phyloP scores from a whole-genome alignment of 345 rosid genomes.

The Rhodamnia argentea region DNA sequence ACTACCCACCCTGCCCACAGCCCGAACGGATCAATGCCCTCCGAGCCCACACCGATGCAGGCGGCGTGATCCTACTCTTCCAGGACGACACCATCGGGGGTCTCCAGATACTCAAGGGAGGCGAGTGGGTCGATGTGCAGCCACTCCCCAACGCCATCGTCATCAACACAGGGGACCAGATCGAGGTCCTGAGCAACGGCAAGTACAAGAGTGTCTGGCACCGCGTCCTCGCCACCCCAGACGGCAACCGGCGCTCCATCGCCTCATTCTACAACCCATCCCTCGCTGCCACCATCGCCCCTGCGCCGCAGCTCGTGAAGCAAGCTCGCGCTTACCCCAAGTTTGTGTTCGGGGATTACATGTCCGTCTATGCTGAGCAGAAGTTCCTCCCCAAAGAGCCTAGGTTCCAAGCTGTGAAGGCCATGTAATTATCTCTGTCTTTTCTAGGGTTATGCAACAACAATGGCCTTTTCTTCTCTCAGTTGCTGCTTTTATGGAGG shows the following conservation, averaged over 20 bases:
- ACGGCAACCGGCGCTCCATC: slow-evolving; percentile 67
- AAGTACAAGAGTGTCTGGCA: slow-evolving; percentile 93
- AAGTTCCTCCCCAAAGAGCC: slow-evolving; percentile 89
- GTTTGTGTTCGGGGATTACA: slow-evolving; percentile 89
- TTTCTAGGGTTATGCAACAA: not conserved
- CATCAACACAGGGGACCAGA: slow-evolving; percentile 89
- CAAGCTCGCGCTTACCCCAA: slow-evolving; percentile 32
- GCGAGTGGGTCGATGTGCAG: slow-evolving; percentile 79
- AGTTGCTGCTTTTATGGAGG: not conserved
- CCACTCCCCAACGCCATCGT: slow-evolving; percentile 61
- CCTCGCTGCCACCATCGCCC: slow-evolving; percentile 65
- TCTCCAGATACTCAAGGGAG: slow-evolving; percentile 77
- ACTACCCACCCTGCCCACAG: slow-evolving; percentile 89
- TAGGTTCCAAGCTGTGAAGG: slow-evolving; percentile 50
- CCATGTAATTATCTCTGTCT: not conserved
- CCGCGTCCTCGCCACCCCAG: slow-evolving; percentile 36
- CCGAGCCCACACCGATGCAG: slow-evolving; percentile 91
- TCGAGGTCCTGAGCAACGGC: slow-evolving; percentile 86
- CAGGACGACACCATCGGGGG: slow-evolving; percentile 78
- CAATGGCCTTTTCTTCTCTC: not conserved
- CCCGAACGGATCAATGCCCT: slow-evolving; percentile 67
- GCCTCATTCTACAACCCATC: slow-evolving; percentile 92
- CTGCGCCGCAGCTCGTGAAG: slow-evolving; percentile 29
- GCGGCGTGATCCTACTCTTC: slow-evolving; percentile 73
- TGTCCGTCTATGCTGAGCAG: slow-evolving; percentile 74